Percentiles rank a stretch among this genome's conserved stretches.
These are phyloP conservation scores for Bonia amplexicaulis DNA, from an alignment of 176 grass and related monocot species.

Conservation along the genomic window DNA sequence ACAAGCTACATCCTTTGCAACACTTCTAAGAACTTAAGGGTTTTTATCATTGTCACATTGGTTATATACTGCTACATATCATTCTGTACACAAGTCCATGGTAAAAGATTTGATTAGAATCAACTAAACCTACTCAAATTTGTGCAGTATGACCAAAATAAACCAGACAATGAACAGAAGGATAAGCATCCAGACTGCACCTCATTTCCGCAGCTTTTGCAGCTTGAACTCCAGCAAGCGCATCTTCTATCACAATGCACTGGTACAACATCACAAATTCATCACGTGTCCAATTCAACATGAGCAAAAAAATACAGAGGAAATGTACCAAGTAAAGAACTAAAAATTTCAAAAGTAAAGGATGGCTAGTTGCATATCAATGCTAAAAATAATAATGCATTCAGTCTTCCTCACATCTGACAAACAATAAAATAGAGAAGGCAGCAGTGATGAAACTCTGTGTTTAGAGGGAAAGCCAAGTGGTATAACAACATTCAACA, in stretches of 20 bases:
- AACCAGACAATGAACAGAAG: not conserved
- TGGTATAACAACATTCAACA: slow-evolving; percentile 22
- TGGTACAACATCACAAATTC: slow-evolving; percentile 26
- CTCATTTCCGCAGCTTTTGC: slow-evolving; percentile 90
- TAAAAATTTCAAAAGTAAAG: not conserved
- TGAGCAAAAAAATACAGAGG: not conserved
- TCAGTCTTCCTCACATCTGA: not conserved
- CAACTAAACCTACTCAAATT: slow-evolving; percentile 15
- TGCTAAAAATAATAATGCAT: not conserved
- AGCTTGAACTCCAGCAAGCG: slow-evolving; percentile 97
- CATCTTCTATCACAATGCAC: slow-evolving; percentile 98
- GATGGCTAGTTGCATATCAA: not conserved
- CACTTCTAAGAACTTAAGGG: not conserved
- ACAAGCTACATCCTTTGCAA: too few relatives aligned
- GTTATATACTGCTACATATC: not conserved
- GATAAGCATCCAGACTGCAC: slow-evolving; percentile 31
- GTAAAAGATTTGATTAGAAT: slow-evolving; percentile 1
- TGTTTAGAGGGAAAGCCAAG: not conserved
- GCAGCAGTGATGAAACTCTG: not conserved
- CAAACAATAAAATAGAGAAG: slow-evolving; percentile 15
- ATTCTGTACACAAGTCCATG: not conserved
- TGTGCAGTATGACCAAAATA: slow-evolving; percentile 19
- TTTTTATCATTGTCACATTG: not conserved
- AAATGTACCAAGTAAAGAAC: not conserved
- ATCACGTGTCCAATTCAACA: slow-evolving; percentile 20